phyloP scores from a whole-genome alignment of 441 rosid genomes.

The Euphorbia schlechtendalii region DNA sequence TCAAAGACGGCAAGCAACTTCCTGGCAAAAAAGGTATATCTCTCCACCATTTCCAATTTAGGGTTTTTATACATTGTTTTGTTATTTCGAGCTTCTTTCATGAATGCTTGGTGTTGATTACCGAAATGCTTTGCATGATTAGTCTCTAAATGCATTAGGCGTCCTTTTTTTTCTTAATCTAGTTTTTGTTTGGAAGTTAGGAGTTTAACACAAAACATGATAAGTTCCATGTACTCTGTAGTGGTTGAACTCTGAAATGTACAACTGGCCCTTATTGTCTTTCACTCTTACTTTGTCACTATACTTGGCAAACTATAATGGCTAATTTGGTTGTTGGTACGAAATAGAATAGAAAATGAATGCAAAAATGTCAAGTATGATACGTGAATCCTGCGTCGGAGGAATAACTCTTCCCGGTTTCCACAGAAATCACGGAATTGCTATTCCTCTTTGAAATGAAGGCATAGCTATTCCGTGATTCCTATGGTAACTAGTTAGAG shows the following conservation, averaged over 20 bases:
- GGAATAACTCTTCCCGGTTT: no score
- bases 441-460: no score
- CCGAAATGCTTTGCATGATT: not conserved
- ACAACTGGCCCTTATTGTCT: not conserved
- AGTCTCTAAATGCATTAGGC: not conserved
- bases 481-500: no score
- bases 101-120: not conserved
- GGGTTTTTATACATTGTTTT: not conserved
- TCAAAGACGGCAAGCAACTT: conserved; percentile 69
- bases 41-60: not conserved
- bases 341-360: no score
- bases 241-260: not conserved
- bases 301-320: not conserved
- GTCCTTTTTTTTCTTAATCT: not conserved
- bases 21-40: conserved; percentile 77
- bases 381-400: no score
- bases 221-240: no score
- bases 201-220: no score
- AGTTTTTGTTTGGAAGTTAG: no score
- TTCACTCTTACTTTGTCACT: not conserved
- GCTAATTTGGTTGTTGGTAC: no score
- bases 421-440: no score
- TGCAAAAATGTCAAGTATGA: no score
- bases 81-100: not conserved
- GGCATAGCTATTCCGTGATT: no score